A percentile compares a stretch with the other conserved stretches of the same genome.
phyloP scores from a whole-genome alignment of 495 filamentous ascomycete species.

The Neurospora sp. region DNA sequence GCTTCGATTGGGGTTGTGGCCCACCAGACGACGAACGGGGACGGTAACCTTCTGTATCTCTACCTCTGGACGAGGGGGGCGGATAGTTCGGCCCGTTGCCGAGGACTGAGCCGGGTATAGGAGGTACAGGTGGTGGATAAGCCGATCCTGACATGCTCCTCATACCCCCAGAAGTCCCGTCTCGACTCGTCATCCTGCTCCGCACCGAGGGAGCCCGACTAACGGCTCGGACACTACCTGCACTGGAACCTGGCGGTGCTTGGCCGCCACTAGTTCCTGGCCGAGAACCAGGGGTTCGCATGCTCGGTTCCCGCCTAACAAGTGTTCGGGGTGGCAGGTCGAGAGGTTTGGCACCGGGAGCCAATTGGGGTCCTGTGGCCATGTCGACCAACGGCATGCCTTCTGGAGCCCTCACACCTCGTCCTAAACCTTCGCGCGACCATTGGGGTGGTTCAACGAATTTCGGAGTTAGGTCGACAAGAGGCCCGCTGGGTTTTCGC shows the following conservation, averaged over 20 bases:
- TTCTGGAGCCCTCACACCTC: slow-evolving; percentile 52
- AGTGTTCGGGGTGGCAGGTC: neutral
- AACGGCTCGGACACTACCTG: neutral
- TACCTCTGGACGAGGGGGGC: neutral
- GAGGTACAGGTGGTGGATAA: neutral
- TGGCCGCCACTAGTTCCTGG: neutral
- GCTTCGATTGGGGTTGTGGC: neutral
- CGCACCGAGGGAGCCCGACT: neutral
- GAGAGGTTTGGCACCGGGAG: neutral
- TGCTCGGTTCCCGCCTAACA: neutral
- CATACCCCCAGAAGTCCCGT: neutral
- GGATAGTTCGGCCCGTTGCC: neutral
- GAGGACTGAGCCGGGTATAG: neutral
- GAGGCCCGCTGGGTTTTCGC: slow-evolving; percentile 36
- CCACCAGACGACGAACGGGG: neutral
- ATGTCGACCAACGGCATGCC: slow-evolving; percentile 54
- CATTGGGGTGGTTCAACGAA: slow-evolving; percentile 67
- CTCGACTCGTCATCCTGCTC: neutral
- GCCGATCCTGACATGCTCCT: neutral
- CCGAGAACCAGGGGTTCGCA: neutral
- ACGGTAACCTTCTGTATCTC: neutral
- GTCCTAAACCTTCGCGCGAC: slow-evolving; percentile 50
- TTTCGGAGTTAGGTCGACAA: slow-evolving; percentile 67
- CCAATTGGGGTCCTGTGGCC: slow-evolving; percentile 12
- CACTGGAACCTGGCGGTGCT: neutral